phyloP scores from a whole-genome alignment of 1,284 basidiomycete genomes.

The Ceraceosorus guamensis region DNA sequence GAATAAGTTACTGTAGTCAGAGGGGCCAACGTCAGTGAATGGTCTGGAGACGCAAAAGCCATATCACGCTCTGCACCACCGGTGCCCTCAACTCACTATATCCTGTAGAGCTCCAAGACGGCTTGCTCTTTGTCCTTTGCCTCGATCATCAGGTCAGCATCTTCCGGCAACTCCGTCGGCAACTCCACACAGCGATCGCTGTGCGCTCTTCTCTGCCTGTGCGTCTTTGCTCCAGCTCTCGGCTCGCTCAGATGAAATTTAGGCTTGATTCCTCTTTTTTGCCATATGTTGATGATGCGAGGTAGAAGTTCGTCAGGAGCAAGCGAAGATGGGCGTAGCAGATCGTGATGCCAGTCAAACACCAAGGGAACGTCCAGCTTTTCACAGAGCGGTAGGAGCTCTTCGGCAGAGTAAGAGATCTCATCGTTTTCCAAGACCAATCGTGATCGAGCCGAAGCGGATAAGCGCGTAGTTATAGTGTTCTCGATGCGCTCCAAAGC shows the following conservation, averaged over 20 bases:
- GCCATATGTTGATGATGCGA: conserved; percentile 68
- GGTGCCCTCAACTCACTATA: too few relatives aligned
- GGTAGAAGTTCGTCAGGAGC: conserved; percentile 57
- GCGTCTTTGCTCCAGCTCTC: conserved; percentile 13
- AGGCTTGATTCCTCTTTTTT: conserved; percentile 63
- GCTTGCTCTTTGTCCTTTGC: conserved; percentile 89
- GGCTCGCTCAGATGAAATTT: conserved; percentile 80
- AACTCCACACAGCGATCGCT: conserved; percentile 67
- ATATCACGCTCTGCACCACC: too few relatives aligned
- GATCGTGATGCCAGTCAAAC: conserved; percentile 46
- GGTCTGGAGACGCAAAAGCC: too few relatives aligned
- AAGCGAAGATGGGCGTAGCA: conserved; percentile 43
- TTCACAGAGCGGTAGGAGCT: conserved; percentile 72
- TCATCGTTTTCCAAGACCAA: conserved; percentile 88
- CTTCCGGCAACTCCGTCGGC: conserved; percentile 55
- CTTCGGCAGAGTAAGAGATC: conserved; percentile 78
- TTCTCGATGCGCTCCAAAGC: conserved; percentile 67
- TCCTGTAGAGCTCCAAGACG: conserved; percentile 72
- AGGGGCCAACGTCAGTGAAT: too few relatives aligned
- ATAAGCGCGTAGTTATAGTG: conserved; percentile 59
- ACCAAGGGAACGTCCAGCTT: conserved; percentile 65
- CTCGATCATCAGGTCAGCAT: conserved; percentile 79
- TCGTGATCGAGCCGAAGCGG: conserved; percentile 62
- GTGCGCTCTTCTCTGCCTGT: conserved; percentile 67
- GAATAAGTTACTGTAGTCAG: conserved; percentile 57